A percentile compares a stretch with the other conserved stretches of the same genome.
These are phyloP conservation scores for Claviceps pazoutovae DNA, from an alignment of 2,329 filamentous ascomycete species.

Conservation along the genomic window DNA sequence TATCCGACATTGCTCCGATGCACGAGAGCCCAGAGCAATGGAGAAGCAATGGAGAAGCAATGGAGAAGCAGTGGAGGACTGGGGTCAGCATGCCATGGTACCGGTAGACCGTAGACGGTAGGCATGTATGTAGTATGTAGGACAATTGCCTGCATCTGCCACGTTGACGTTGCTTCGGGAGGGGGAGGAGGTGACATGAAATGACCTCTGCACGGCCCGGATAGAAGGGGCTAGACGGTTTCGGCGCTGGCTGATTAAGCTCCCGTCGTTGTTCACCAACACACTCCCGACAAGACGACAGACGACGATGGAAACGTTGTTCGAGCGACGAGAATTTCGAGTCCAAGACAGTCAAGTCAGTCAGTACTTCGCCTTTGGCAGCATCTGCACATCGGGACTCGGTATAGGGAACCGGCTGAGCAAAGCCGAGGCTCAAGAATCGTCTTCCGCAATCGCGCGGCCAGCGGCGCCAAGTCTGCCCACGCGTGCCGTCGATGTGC, in stretches of 20 bases:
- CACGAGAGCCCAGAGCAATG: background rate
- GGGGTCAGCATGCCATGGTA: background rate
- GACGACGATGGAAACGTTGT: background rate
- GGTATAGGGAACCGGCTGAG: too few species aligned
- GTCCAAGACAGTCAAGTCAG: background rate
- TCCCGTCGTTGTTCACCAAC: background rate
- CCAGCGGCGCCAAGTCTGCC: too few species aligned
- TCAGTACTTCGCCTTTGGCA: too few species aligned
- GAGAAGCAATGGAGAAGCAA: background rate
- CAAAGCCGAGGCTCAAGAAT: too few species aligned
- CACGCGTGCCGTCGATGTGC: too few species aligned
- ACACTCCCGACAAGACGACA: background rate
- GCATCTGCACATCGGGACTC: too few species aligned
- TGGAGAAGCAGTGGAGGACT: background rate
- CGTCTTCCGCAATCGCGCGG: too few species aligned
- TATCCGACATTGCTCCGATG: conserved; percentile 1
- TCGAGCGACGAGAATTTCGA: background rate
- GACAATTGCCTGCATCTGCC: background rate
- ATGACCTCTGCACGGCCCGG: background rate
- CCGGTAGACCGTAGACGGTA: too few species aligned
- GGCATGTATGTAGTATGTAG: too few species aligned
- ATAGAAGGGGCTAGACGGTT: background rate
- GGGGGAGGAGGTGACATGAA: background rate
- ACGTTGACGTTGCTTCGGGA: background rate
- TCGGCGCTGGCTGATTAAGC: background rate